Percentiles rank a stretch among this genome's conserved stretches.
These are phyloP conservation scores for Peniophora sp. DNA, from an alignment of 1,284 basidiomycete genomes.

Conservation along the genomic window DNA sequence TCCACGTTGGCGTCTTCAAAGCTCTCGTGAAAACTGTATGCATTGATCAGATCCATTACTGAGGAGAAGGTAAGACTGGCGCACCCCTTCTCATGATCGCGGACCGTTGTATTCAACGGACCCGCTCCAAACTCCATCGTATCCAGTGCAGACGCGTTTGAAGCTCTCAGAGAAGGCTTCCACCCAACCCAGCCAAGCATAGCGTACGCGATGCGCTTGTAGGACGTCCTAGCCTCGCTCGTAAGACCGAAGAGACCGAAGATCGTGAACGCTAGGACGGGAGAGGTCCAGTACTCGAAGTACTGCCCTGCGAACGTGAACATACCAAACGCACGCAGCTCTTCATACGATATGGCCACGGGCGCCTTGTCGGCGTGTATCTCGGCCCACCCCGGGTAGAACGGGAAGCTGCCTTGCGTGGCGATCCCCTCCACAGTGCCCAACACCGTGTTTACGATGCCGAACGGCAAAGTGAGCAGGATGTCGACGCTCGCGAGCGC, in stretches of 20 bases:
- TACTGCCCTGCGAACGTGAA: background rate
- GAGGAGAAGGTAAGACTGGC: no score
- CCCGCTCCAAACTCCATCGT: no score
- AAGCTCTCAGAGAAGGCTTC: no score
- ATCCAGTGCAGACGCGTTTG: no score
- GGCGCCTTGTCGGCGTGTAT: background rate
- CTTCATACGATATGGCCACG: background rate
- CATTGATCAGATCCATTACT: no score
- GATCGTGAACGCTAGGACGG: background rate
- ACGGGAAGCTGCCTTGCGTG: background rate
- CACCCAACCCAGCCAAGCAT: no score
- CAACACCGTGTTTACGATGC: background rate
- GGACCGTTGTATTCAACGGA: no score
- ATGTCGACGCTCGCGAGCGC: background rate
- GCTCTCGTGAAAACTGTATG: no score
- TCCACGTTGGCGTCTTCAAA: no score
- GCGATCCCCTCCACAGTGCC: background rate
- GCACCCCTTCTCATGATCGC: no score
- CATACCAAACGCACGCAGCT: background rate
- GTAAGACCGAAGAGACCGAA: background rate
- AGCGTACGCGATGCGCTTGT: background rate
- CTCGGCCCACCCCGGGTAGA: background rate
- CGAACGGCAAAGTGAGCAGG: background rate
- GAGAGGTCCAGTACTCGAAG: background rate
- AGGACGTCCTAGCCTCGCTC: background rate